Percentiles rank a stretch among this genome's conserved stretches.
These are phyloP conservation scores for Dendrocalamus sinicus DNA, from an alignment of 176 grass and related monocot species.

Conservation along the genomic window DNA sequence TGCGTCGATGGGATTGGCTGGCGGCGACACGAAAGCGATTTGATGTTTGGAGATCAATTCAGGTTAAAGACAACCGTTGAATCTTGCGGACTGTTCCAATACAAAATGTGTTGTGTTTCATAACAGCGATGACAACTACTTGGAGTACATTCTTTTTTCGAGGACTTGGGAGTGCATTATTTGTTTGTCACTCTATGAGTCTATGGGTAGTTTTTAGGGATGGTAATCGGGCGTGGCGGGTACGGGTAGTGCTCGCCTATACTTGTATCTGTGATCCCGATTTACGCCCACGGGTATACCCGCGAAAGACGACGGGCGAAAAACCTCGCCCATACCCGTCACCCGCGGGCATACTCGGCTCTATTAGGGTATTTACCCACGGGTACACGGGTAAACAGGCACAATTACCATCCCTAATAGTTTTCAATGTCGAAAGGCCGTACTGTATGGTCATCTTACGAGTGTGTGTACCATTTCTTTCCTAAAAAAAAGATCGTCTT, in stretches of 20 bases:
- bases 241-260: too few species aligned
- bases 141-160: not conserved
- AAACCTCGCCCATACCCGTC: too few species aligned
- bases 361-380: too few species aligned
- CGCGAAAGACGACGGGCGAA: too few species aligned
- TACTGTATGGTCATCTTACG: not conserved
- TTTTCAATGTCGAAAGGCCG: not conserved
- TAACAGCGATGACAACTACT: not conserved
- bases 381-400: too few species aligned
- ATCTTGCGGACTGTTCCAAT: not conserved
- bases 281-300: too few species aligned
- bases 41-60: not conserved
- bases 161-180: not conserved
- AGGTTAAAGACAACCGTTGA: not conserved
- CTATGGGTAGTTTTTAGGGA: too few species aligned
- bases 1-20: not conserved
- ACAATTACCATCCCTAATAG: too few species aligned
- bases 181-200: too few species aligned
- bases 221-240: too few species aligned
- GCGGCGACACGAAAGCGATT: slow-evolving; percentile 21
- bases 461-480: not conserved
- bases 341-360: too few species aligned
- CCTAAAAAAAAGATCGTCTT: not conserved
- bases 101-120: not conserved
- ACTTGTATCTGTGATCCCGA: too few species aligned